phyloP scores from a whole-genome alignment of 805 yeast species.

The Barnettozyma pratensis region DNA sequence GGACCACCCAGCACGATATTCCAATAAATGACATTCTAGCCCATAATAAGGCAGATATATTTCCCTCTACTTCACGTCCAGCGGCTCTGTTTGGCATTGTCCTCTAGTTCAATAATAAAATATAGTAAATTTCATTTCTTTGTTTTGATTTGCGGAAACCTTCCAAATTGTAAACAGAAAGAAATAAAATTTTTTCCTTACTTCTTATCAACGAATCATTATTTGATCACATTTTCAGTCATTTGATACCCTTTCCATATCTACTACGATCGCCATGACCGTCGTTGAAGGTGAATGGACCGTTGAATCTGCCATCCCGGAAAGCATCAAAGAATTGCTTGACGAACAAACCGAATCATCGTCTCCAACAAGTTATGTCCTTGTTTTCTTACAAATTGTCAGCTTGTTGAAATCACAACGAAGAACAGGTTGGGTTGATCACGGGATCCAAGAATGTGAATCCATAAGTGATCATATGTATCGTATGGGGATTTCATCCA shows the following conservation, averaged over 20 bases:
- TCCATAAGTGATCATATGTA: constrained; percentile 95
- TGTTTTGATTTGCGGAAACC: neutral
- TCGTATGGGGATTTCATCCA: constrained; percentile 79
- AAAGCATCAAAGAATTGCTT: constrained; percentile 34
- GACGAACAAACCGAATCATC: constrained; percentile 16
- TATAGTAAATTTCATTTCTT: neutral
- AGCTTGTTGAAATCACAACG: constrained; percentile 69
- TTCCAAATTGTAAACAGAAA: neutral
- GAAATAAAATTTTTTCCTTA: neutral
- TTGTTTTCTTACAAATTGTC: constrained; percentile 60
- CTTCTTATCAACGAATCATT: neutral
- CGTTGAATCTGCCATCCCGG: constrained; percentile 51
- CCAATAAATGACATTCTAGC: too few relatives aligned
- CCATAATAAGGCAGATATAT: too few relatives aligned
- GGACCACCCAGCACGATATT: too few relatives aligned
- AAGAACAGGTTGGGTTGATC: constrained; percentile 94
- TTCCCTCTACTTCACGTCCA: neutral
- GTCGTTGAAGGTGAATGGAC: constrained; percentile 36
- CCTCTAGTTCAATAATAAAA: neutral
- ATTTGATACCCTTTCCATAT: neutral
- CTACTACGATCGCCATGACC: constrained; percentile 6
- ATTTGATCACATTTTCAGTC: too few relatives aligned
- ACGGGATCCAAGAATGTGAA: constrained; percentile 39
- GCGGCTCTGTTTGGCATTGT: neutral
- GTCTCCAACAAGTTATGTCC: constrained; percentile 39